Evolutionary conservation across 768 basidiomycete species (phyloP).

Genomic region (Termitomyces sp.): DNA sequence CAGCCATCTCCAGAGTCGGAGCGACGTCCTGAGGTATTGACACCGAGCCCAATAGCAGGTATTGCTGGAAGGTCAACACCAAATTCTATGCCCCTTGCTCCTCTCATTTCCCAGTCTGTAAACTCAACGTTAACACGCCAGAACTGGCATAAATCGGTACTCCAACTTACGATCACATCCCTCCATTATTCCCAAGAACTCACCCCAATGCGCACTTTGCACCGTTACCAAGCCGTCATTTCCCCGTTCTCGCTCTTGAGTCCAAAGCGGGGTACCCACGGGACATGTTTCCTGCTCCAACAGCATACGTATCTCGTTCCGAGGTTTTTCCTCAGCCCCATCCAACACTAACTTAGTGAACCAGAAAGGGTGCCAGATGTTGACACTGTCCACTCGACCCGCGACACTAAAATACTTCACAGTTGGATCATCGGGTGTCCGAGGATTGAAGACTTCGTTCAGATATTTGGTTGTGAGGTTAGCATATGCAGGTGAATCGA

Average conservation of each 20-base stretch:
- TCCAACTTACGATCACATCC: constrained; percentile 66
- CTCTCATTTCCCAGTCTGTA: constrained; percentile 87
- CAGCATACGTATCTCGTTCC: constrained; percentile 32
- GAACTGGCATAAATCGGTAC: neutral
- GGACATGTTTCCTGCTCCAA: constrained; percentile 24
- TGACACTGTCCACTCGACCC: constrained; percentile 59
- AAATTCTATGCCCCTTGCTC: constrained; percentile 72
- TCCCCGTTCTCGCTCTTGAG: constrained; percentile 57
- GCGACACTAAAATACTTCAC: constrained; percentile 94
- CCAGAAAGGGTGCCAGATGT: constrained; percentile 94
- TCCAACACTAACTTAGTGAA: constrained; percentile 93
- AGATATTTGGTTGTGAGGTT: constrained; percentile 87
- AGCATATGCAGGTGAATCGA: constrained; percentile 96
- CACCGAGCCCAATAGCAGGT: constrained; percentile 35
- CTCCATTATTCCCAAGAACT: constrained; percentile 87
- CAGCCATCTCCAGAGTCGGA: constrained; percentile 27
- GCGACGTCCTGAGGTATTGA: constrained; percentile 8
- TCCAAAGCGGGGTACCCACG: constrained; percentile 34
- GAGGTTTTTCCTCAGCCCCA: constrained; percentile 62
- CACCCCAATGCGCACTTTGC: constrained; percentile 93
- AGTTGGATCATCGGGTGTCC: constrained; percentile 67
- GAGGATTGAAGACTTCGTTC: constrained; percentile 74
- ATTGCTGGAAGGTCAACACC: constrained; percentile 53
- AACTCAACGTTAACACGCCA: neutral
- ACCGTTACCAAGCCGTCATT: constrained; percentile 92